These are phyloP conservation scores for Mallotus repandus DNA, from an alignment of 441 rosid genomes.

Conservation along the genomic window DNA sequence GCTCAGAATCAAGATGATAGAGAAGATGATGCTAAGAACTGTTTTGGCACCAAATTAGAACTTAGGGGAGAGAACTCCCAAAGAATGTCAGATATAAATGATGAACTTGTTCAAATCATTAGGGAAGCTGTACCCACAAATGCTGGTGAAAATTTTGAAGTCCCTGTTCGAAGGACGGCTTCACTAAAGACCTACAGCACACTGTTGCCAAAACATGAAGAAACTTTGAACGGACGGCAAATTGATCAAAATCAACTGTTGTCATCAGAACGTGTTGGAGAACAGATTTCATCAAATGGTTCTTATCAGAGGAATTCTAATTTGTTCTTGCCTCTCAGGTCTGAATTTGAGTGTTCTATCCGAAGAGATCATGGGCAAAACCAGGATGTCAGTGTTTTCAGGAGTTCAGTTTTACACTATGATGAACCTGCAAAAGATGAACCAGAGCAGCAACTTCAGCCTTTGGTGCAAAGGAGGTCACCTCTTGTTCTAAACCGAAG, in stretches of 20 bases:
- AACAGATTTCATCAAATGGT: constrained; percentile 17
- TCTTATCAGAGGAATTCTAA: constrained; percentile 17
- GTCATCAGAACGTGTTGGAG: constrained; percentile 17
- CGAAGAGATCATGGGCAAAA: constrained; percentile 25
- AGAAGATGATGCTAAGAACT: constrained; percentile 32
- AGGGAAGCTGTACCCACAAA: constrained; percentile 20
- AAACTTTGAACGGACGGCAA: constrained; percentile 22
- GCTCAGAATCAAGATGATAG: constrained; percentile 28
- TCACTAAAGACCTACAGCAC: constrained; percentile 44
- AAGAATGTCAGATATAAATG: constrained; percentile 20
- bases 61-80: constrained; percentile 24
- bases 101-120: constrained; percentile 19
- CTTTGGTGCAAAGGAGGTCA: constrained; percentile 29
- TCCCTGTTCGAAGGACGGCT: constrained; percentile 37
- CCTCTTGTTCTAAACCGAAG: constrained; percentile 34
- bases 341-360: constrained; percentile 18
- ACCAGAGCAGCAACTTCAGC: constrained; percentile 27
- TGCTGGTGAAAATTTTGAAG: constrained; percentile 23
- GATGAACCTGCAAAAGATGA: constrained; percentile 28
- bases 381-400: neutral
- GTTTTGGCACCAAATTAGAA: constrained; percentile 21
- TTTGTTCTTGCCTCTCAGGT: constrained; percentile 19
- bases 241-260: constrained; percentile 19
- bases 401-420: constrained; percentile 22
- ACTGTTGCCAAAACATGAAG: constrained; percentile 24